Conservation (phyloP, 2,329 filamentous ascomycete species). For the Colletotrichum salicis region DNA sequence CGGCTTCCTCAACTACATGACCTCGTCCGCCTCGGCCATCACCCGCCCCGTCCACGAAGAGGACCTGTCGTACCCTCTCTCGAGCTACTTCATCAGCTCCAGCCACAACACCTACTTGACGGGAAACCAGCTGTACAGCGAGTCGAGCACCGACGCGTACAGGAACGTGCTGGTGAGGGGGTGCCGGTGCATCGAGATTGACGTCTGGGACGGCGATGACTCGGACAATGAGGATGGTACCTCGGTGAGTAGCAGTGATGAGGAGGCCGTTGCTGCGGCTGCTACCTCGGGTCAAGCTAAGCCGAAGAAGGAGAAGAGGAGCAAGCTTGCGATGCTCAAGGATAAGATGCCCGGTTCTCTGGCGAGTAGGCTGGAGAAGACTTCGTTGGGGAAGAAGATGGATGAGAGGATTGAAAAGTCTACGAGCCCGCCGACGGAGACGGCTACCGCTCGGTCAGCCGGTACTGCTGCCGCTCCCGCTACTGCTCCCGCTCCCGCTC, state of each 20-base stretch:
- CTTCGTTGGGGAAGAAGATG: slow-evolving; percentile 56
- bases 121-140: slow-evolving; percentile 87
- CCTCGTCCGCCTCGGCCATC: slow-evolving; percentile 57
- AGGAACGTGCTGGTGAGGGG: slow-evolving; percentile 84
- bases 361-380: slow-evolving; percentile 58
- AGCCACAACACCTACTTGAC: slow-evolving; percentile 96
- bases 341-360: slow-evolving; percentile 61
- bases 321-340: slow-evolving; percentile 71
- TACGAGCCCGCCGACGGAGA: slow-evolving; percentile 34
- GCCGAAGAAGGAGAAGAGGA: slow-evolving; percentile 58
- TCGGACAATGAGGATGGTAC: slow-evolving; percentile 73
- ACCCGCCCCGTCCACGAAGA: slow-evolving; percentile 52
- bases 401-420: slow-evolving; percentile 48
- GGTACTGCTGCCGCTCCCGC: no score
- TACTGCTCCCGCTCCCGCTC: no score
- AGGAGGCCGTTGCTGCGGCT: slow-evolving; percentile 41
- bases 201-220: slow-evolving; percentile 92
- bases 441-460: not conserved
- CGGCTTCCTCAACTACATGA: slow-evolving; percentile 67
- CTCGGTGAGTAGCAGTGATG: slow-evolving; percentile 62
- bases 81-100: slow-evolving; percentile 93
- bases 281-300: not conserved
- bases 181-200: slow-evolving; percentile 92
- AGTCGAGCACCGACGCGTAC: slow-evolving; percentile 89
- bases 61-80: slow-evolving; percentile 79